These are phyloP conservation scores for Aspergillus haitiensis DNA, from an alignment of 495 filamentous ascomycete species.

Conservation along the genomic window DNA sequence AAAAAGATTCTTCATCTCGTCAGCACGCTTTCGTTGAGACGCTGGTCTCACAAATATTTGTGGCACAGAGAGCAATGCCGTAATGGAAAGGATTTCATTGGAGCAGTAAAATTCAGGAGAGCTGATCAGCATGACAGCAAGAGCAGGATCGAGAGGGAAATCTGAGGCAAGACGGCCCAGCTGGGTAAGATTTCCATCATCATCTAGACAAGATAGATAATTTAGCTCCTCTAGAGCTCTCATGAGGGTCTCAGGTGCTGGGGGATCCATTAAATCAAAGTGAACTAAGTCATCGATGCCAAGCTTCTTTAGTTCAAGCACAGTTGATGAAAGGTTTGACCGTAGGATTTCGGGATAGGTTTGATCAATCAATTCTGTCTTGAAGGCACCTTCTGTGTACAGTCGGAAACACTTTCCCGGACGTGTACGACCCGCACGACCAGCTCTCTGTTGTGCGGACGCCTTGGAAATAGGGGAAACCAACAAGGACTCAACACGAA, in stretches of 20 bases:
- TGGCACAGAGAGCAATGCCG: constrained; percentile 88
- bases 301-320: constrained; percentile 95
- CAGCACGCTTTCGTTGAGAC: constrained; percentile 81
- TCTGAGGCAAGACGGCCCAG: constrained; percentile 89
- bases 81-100: constrained; percentile 95
- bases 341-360: constrained; percentile 95
- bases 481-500: constrained; percentile 91
- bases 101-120: constrained; percentile 99
- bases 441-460: constrained; percentile 96
- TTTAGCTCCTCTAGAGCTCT: constrained; percentile 97
- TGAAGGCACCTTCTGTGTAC: constrained; percentile 95
- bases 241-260: constrained; percentile 98
- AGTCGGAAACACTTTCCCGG: constrained; percentile 97
- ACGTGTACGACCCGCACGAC: constrained; percentile 96
- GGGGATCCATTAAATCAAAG: constrained; percentile 98
- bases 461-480: constrained; percentile 97
- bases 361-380: constrained; percentile 95
- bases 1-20: constrained; percentile 96
- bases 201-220: constrained; percentile 93
- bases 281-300: constrained; percentile 95
- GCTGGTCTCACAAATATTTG: constrained; percentile 91
- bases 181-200: constrained; percentile 86
- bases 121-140: constrained; percentile 97
- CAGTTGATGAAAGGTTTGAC: constrained; percentile 91
- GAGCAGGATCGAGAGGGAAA: constrained; percentile 90